Evolutionary conservation across 2,329 filamentous ascomycete species (phyloP), one percentile per base, ranked within the genome.

Genomic region (Rhinocladiella similis): DNA sequence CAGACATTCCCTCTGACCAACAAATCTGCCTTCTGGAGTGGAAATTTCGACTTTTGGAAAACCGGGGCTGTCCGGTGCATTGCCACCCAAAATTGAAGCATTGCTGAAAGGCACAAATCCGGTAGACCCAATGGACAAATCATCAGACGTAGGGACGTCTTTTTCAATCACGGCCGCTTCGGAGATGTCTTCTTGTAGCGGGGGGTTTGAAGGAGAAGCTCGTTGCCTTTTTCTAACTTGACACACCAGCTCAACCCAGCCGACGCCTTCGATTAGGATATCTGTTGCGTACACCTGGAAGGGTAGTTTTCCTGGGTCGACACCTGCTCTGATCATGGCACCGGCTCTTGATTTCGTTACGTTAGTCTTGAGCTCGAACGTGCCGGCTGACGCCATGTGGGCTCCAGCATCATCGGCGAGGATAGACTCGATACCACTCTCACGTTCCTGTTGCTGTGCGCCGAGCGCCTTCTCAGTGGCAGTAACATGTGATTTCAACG

Each of bases 241-340:
- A 2, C 87, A 87, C 0, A 86, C 86, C 39, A 99, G 72, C 73
- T 99, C 94, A 2, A 99, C 82, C 89, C 95, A 99, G 6, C 94
- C 94, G 22, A 91, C 87, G 1, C 94, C 91, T 70, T 97, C 93
- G 48, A 99, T 85, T 13, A 99, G 76, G 20, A 99, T 85, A 68
- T 99, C 95, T 0, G 87, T 82, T 7, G 88, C 85, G 58, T 94
- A 80, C 1, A 97, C 85, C 13, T 83, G 82, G 72, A 92, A 99
- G 0, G 91, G 90, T 3, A 97, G 76, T 5, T 65, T 56, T 19
- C 68, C 66, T 0, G 67, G 58, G 5, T 66, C 63, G 14, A 79
- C 76, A 1, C 90, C 85, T 0, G 88, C 80, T 54, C 83, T 84
- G 3, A 88, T 90, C 39, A 92, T 72, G 0, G 89, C 87, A 0